Evolutionary conservation across 2,329 filamentous ascomycete species (phyloP), one percentile per base, ranked within the genome.

Genomic region (Pseudogymnoascus sp.): DNA sequence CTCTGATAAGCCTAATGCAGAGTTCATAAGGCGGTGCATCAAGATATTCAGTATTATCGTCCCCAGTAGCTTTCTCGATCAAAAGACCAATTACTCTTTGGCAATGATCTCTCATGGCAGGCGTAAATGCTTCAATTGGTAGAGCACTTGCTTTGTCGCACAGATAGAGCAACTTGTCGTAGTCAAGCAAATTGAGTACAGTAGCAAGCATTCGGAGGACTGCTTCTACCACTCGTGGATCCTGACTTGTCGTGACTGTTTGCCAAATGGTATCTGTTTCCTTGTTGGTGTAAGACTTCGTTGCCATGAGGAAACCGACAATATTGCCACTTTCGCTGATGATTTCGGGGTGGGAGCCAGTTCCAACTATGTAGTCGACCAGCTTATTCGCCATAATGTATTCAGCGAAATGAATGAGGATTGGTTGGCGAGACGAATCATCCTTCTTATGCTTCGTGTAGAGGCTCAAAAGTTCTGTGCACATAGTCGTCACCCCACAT

Each of bases 281-380:
- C 18, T 81, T 76, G 35, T 85, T 75, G 0, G 82, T 84, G 74
- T 93, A 96, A 12, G 85, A 87, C 62, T 82, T 81, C 0, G 90
- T 94, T 12, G 94, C 89, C 21, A 91, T 83, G 61, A 97, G 79
- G 70, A 97, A 97, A 0, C 90, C 90, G 59, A 97, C 80, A 62
- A 97, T 89, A 66, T 96, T 96, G 42, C 83, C 82, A 70, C 90
- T 90, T 68, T 92, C 86, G 37, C 83, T 81, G 18, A 95, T 94
- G 62, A 97, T 85, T 71, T 96, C 92, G 1, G 92, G 91, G 71
- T 97, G 94, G 33, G 93, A 97, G 63, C 92, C 92, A 12, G 93
- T 86, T 1, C 93, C 91, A 61, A 97, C 83, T 53, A 99, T 86
- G 74, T 97, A 97, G 64, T 92, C 85, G 23, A 96, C 84, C 25